A percentile compares a stretch with the other conserved stretches of the same genome.
Conservation (phyloP, 176 grass and related monocot species). For the Phragmites australis region DNA sequence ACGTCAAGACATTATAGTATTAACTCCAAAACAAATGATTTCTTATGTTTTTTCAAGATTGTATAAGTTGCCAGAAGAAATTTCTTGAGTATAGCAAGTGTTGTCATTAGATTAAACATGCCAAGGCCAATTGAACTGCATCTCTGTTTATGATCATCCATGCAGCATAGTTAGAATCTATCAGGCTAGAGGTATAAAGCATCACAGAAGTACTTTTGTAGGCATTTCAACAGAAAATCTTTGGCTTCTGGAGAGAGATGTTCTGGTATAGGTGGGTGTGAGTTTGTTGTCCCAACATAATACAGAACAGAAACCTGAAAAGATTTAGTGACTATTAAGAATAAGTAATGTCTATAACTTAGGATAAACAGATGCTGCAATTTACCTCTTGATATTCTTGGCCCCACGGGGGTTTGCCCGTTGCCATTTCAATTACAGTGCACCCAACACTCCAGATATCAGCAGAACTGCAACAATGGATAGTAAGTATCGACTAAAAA, state of each 20-base stretch:
- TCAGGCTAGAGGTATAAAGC: slow-evolving; percentile 30
- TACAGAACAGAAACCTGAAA: slow-evolving; percentile 88
- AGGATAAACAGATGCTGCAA: neutral
- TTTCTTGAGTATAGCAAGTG: slow-evolving; percentile 23
- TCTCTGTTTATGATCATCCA: slow-evolving; percentile 3
- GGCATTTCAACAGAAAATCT: slow-evolving; percentile 92
- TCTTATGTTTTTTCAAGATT: slow-evolving; percentile 18
- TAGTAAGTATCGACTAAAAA: slow-evolving; percentile 20
- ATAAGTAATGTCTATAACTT: neutral
- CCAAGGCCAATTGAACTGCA: neutral
- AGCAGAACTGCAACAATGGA: slow-evolving; percentile 57
- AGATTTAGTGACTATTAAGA: slow-evolving; percentile 17
- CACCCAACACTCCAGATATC: slow-evolving; percentile 98
- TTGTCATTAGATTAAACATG: slow-evolving; percentile 35
- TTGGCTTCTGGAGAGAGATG: slow-evolving; percentile 85
- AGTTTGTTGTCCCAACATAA: slow-evolving; percentile 89
- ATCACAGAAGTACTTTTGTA: slow-evolving; percentile 70
- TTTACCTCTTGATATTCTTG: slow-evolving; percentile 84
- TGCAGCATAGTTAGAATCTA: neutral
- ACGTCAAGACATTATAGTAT: neutral
- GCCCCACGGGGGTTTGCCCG: slow-evolving; percentile 85
- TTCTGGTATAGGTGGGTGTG: slow-evolving; percentile 94
- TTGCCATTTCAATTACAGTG: slow-evolving; percentile 98
- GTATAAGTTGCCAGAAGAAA: slow-evolving; percentile 20
- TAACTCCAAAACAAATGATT: neutral